Percentiles rank a stretch among this genome's conserved stretches.
Conservation (phyloP, 176 grass and related monocot species). For the Saccharum spontaneum region DNA sequence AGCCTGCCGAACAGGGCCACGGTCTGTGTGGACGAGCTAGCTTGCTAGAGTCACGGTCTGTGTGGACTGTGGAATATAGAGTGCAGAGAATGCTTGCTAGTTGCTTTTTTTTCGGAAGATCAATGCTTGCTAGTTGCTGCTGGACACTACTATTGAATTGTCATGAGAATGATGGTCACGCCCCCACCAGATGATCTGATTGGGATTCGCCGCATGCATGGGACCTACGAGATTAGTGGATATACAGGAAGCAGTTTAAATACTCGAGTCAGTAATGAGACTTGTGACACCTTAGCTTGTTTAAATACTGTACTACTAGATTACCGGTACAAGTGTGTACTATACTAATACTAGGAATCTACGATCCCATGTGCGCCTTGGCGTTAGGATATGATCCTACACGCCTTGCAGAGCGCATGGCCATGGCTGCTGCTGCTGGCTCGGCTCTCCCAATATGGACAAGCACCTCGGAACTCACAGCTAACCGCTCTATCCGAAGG, state of each 20-base stretch:
- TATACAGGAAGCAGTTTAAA: not conserved
- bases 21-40: not conserved
- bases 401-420: not conserved
- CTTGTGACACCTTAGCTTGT: not conserved
- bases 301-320: no score
- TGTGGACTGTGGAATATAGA: not conserved
- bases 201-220: not conserved
- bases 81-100: not conserved
- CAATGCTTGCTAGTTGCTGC: not conserved
- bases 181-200: constrained; percentile 8
- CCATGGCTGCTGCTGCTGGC: not conserved
- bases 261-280: not conserved
- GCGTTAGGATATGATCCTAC: not conserved
- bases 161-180: constrained; percentile 24
- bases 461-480: constrained; percentile 2
- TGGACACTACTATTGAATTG: not conserved
- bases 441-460: not conserved
- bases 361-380: not conserved
- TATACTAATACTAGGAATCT: not conserved
- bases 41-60: not conserved
- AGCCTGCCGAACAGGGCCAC: no score
- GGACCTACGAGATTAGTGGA: not conserved
- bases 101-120: no score
- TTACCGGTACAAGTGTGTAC: not conserved
- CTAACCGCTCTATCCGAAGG: not conserved